Conservation (phyloP, 352 stramenopile genomes). For the Pythium aquatile region DNA sequence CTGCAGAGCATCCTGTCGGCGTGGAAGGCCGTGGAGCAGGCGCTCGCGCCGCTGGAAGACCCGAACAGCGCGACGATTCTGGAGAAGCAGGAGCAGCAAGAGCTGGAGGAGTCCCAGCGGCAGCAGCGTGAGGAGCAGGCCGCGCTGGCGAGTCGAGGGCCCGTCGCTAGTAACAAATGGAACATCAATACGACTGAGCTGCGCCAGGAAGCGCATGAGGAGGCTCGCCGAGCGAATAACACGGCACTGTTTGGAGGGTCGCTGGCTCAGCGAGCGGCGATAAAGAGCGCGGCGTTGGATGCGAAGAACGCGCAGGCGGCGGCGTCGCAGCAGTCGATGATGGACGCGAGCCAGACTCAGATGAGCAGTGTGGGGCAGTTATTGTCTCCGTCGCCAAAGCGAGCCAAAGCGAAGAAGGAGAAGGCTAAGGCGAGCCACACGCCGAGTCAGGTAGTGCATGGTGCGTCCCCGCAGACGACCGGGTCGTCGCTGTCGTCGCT, state of each 20-base stretch:
- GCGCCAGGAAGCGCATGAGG: constrained; percentile 42
- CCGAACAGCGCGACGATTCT: constrained; percentile 31
- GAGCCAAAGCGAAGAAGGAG: neutral
- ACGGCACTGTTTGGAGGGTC: constrained; percentile 26
- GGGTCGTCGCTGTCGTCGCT: constrained; percentile 21
- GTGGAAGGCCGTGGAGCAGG: constrained; percentile 72
- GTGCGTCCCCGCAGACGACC: constrained; percentile 10
- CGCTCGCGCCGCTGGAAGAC: constrained; percentile 46
- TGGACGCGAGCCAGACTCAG: constrained; percentile 26
- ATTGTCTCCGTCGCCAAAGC: constrained; percentile 4
- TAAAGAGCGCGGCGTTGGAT: constrained; percentile 32
- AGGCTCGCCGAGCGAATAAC: constrained; percentile 25
- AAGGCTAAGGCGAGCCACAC: neutral
- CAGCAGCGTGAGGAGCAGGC: neutral
- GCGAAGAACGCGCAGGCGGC: constrained; percentile 28
- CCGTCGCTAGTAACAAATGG: constrained; percentile 67
- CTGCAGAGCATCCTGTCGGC: constrained; percentile 77
- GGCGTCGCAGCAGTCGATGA: neutral
- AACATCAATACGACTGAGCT: constrained; percentile 67
- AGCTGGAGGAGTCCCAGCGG: constrained; percentile 19
- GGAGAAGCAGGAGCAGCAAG: constrained; percentile 20
- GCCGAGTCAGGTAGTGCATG: neutral
- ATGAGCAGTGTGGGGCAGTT: constrained; percentile 7
- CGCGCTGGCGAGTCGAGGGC: constrained; percentile 24
- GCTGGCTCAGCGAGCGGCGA: constrained; percentile 21